Conservation (phyloP, 108 stramenopile species). For the Fragilariopsis cylindrus region DNA sequence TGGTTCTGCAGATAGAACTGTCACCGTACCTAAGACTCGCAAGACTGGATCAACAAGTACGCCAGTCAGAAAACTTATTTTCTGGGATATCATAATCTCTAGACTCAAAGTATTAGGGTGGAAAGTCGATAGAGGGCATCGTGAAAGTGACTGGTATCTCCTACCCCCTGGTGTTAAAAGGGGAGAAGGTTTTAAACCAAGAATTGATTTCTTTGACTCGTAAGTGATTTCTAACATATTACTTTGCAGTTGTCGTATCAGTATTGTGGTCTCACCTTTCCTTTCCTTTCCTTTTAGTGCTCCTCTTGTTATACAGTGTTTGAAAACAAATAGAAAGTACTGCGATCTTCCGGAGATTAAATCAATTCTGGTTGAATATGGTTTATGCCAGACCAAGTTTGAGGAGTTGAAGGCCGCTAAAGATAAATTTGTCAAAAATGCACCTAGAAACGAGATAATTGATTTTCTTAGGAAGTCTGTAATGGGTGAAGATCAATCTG, state of each 20-base stretch:
- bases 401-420: slow-evolving; percentile 17
- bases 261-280: not conserved
- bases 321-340: slow-evolving; percentile 32
- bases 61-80: slow-evolving; percentile 14
- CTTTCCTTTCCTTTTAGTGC: not conserved
- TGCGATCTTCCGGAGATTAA: slow-evolving; percentile 19
- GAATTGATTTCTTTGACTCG: slow-evolving; percentile 45
- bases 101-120: slow-evolving; percentile 5
- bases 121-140: slow-evolving; percentile 20
- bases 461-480: not conserved
- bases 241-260: not conserved
- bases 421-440: not conserved
- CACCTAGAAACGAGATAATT: not conserved
- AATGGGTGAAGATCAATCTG: not conserved
- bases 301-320: slow-evolving; percentile 13
- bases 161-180: slow-evolving; percentile 46
- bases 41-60: not conserved
- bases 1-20: not conserved
- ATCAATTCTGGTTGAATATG: slow-evolving; percentile 8
- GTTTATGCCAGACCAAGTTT: slow-evolving; percentile 4
- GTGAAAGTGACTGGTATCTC: slow-evolving; percentile 40
- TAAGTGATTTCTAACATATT: not conserved
- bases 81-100: slow-evolving; percentile 7
- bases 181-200: slow-evolving; percentile 33
- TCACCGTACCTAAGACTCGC: not conserved